These are phyloP conservation scores for Paraurostyla sp. DNA, from an alignment of 73 alveolate species.

Conservation along the genomic window DNA sequence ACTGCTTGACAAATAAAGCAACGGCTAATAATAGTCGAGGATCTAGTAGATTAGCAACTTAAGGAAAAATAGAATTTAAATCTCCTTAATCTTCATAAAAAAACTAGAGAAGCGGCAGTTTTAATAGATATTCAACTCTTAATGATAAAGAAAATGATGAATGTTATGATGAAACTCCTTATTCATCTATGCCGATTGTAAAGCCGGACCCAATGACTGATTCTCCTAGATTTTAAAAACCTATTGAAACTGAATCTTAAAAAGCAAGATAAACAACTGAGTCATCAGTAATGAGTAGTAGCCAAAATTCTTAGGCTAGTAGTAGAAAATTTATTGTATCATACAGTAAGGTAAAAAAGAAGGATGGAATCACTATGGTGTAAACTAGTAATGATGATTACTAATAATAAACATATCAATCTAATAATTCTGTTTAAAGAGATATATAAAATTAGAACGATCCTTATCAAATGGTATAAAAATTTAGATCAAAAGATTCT, in stretches of 20 bases:
- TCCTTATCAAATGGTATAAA: too few relatives aligned
- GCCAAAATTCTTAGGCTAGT: not conserved
- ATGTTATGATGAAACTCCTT: not conserved
- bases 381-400: too few relatives aligned
- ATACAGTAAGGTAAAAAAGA: not conserved
- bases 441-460: too few relatives aligned
- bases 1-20: not conserved
- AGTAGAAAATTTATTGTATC: not conserved
- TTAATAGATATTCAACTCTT: not conserved
- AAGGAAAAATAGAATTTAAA: not conserved
- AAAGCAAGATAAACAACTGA: not conserved
- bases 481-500: too few relatives aligned
- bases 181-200: not conserved
- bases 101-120: not conserved
- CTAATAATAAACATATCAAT: not conserved
- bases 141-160: conserved; percentile 5
- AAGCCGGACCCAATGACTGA: not conserved
- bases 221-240: too few relatives aligned
- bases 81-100: not conserved
- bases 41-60: not conserved
- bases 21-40: not conserved
- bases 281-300: not conserved
- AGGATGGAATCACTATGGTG: not conserved
- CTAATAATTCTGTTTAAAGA: not conserved
- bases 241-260: not conserved